Percentiles rank a stretch among this genome's conserved stretches.
Evolutionary conservation across 306 rosid genomes (phyloP).

Genomic region (Sophora flavescens): DNA sequence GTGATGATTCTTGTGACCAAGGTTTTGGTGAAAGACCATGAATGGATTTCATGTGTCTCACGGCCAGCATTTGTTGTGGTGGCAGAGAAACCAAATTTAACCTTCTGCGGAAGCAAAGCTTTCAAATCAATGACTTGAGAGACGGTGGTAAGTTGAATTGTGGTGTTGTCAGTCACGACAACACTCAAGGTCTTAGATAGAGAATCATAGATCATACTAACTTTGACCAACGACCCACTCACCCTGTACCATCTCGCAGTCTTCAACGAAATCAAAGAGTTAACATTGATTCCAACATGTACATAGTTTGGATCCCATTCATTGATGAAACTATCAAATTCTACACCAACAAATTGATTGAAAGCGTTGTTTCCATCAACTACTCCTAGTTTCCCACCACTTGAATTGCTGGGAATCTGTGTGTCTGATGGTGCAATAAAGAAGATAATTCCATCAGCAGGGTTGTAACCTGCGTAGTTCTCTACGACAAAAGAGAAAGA

Average conservation of each 20-base stretch:
- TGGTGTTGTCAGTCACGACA: not conserved
- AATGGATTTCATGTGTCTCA: too few relatives aligned
- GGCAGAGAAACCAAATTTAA: not conserved
- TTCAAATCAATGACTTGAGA: constrained; percentile 1
- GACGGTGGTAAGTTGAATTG: not conserved
- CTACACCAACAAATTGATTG: constrained; percentile 3
- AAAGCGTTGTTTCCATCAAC: not conserved
- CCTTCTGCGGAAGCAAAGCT: not conserved
- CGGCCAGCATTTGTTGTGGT: not conserved
- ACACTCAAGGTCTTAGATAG: not conserved
- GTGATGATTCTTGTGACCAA: not conserved
- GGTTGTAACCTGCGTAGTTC: not conserved
- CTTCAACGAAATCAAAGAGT: not conserved
- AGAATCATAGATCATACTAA: not conserved
- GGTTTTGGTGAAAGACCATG: not conserved
- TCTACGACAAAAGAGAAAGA: not conserved
- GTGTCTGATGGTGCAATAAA: not conserved
- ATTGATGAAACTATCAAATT: not conserved
- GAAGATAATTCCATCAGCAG: not conserved
- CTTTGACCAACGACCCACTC: not conserved
- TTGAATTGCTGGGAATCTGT: not conserved
- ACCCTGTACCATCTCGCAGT: not conserved
- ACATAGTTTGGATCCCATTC: not conserved
- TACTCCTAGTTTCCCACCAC: not conserved
- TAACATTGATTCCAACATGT: constrained; percentile 21